phyloP scores from a whole-genome alignment of 169 alveolate species.

The Eimeria brunetti region DNA sequence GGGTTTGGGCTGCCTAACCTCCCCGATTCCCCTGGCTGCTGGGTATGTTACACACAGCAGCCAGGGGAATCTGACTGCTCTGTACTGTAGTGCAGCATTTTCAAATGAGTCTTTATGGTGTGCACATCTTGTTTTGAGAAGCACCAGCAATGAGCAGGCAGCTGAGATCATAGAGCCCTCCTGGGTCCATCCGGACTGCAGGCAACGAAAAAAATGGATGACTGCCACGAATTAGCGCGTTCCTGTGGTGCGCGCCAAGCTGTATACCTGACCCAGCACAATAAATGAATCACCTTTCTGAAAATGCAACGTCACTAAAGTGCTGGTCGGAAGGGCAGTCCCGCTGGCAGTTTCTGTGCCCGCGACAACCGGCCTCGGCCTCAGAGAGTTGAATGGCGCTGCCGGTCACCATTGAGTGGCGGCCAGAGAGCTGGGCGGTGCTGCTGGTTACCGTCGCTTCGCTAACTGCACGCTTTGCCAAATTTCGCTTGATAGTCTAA shows the following conservation, averaged over 20 bases:
- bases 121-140: background rate
- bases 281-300: background rate
- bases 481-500: constrained; percentile 70
- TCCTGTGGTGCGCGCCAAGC: background rate
- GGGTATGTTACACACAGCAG: background rate
- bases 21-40: background rate
- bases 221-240: background rate
- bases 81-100: background rate
- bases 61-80: background rate
- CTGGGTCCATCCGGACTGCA: background rate
- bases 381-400: too few species aligned
- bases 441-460: background rate
- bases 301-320: background rate
- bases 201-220: background rate
- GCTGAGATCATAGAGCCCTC: background rate
- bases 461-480: constrained; percentile 30
- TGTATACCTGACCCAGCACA: background rate
- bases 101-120: background rate
- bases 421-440: background rate
- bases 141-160: background rate
- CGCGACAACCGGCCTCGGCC: background rate
- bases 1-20: background rate
- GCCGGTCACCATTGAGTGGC: too few species aligned
- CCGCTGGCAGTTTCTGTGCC: background rate
- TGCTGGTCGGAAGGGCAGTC: background rate